A percentile compares a stretch with the other conserved stretches of the same genome.
phyloP scores from a whole-genome alignment of 305 asterid species.

The Solanum hybrid region DNA sequence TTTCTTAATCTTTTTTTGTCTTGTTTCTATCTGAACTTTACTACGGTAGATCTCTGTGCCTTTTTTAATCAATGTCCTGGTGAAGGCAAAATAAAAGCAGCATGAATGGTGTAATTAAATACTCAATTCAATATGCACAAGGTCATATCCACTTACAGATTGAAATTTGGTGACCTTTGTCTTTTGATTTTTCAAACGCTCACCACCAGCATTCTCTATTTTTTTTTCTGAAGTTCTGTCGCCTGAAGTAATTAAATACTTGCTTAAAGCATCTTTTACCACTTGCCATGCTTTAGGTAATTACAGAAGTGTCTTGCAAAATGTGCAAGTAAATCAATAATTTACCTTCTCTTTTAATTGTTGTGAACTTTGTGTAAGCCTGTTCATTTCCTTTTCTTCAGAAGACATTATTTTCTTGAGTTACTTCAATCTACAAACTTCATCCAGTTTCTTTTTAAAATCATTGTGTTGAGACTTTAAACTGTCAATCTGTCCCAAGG shows the following conservation, averaged over 20 bases:
- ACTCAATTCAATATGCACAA: neutral
- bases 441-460: slow-evolving; percentile 62
- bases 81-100: slow-evolving; percentile 1
- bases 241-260: slow-evolving; percentile 33
- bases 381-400: slow-evolving; percentile 66
- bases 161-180: slow-evolving; percentile 56
- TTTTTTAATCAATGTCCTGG: slow-evolving; percentile 67
- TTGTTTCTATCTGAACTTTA: slow-evolving; percentile 70
- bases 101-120: neutral
- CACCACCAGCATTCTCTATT: slow-evolving; percentile 95
- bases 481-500: slow-evolving; percentile 48
- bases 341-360: slow-evolving; percentile 71
- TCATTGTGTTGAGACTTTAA: slow-evolving; percentile 49
- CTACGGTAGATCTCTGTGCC: slow-evolving; percentile 71
- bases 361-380: slow-evolving; percentile 63
- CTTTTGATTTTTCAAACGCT: slow-evolving; percentile 59
- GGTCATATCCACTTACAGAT: slow-evolving; percentile 44
- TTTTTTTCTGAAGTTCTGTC: slow-evolving; percentile 57
- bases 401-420: slow-evolving; percentile 45
- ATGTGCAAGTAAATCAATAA: neutral
- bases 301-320: neutral
- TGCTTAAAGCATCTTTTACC: neutral
- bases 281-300: neutral
- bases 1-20: slow-evolving; percentile 59
- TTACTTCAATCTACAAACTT: slow-evolving; percentile 51